Conservation (phyloP, 2,329 filamentous ascomycete genomes). For the Lachnellula willkommii region DNA sequence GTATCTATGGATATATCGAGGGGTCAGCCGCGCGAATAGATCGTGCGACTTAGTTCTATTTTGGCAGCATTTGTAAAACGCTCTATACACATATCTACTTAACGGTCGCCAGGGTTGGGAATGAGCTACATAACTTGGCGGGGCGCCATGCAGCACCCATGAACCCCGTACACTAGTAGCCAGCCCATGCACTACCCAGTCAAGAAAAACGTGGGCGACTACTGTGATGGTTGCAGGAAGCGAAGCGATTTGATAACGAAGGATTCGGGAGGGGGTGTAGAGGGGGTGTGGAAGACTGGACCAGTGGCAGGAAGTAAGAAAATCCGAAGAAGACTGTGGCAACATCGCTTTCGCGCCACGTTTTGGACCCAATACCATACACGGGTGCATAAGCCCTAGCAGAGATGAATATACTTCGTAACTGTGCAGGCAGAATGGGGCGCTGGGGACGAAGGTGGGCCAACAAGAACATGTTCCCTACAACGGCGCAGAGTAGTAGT, state of each 20-base stretch:
- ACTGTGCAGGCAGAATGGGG: too few species aligned
- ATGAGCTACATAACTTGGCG: not conserved
- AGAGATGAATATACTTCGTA: too few species aligned
- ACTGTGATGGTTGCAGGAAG: not conserved
- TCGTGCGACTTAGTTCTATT: not conserved
- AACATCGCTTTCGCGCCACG: not conserved
- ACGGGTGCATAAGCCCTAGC: not conserved
- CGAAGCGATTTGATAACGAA: not conserved
- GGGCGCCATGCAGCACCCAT: not conserved
- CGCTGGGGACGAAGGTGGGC: not conserved
- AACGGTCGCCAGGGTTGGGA: not conserved
- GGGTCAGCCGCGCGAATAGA: conserved; percentile 2
- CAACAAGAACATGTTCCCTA: not conserved
- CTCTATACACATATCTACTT: not conserved
- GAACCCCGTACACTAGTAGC: too few species aligned
- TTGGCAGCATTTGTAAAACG: not conserved
- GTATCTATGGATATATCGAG: conserved; percentile 3
- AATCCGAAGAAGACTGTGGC: not conserved
- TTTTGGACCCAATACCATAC: not conserved
- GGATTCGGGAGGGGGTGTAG: not conserved
- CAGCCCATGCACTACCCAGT: too few species aligned
- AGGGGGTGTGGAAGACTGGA: not conserved
- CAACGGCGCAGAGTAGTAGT: too few species aligned
- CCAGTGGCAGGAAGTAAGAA: not conserved
- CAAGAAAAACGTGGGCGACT: not conserved